Conservation (phyloP, 805 yeast genomes). For the Ogataea pini region DNA sequence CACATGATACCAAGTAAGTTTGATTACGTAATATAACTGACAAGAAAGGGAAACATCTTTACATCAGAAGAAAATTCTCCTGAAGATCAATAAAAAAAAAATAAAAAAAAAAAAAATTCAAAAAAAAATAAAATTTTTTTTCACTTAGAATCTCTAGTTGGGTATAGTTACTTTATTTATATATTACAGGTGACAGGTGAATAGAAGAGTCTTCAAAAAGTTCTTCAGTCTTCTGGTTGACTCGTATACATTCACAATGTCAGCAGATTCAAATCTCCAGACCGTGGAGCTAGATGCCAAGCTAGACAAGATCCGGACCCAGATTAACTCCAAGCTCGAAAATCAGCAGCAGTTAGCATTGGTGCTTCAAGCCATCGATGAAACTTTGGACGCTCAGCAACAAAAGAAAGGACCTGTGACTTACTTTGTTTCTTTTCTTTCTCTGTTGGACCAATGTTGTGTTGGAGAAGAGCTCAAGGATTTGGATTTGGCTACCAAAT, state of each 20-base stretch:
- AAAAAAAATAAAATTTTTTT: neutral
- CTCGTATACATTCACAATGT: slow-evolving; percentile 7
- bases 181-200: neutral
- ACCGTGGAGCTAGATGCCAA: slow-evolving; percentile 58
- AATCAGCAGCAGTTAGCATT: slow-evolving; percentile 86
- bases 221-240: neutral
- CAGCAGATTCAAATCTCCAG: slow-evolving; percentile 12
- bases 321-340: slow-evolving; percentile 74
- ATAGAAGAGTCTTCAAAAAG: neutral
- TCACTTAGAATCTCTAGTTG: slow-evolving; percentile 3
- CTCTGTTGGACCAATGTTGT: slow-evolving; percentile 76
- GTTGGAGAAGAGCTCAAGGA: slow-evolving; percentile 56
- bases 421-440: slow-evolving; percentile 80
- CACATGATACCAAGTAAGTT: too few relatives aligned
- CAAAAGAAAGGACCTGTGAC: slow-evolving; percentile 69
- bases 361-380: slow-evolving; percentile 87
- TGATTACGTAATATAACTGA: too few relatives aligned
- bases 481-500: slow-evolving; percentile 63
- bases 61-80: too few relatives aligned
- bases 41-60: slow-evolving; percentile 1
- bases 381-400: slow-evolving; percentile 69
- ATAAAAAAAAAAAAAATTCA: neutral
- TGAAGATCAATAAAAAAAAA: too few relatives aligned
- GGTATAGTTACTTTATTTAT: neutral
- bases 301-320: slow-evolving; percentile 67